Evolutionary conservation across 2,329 filamentous ascomycete species (phyloP).

Genomic region (Gnomoniopsis sp.): DNA sequence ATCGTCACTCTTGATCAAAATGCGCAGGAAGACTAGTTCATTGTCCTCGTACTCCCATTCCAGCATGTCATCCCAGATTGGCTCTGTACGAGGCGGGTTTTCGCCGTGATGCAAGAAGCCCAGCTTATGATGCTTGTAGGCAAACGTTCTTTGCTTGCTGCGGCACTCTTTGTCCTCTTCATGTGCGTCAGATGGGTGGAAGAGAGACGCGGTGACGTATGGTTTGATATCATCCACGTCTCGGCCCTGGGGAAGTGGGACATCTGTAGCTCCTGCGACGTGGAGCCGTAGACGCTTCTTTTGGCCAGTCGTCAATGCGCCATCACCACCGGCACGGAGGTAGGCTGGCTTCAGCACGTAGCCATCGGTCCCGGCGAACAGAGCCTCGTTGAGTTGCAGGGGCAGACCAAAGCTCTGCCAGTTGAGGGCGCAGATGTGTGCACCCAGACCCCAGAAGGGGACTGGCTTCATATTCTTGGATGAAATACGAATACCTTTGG

Average conservation of each 20-base stretch:
- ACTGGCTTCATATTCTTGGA: slow-evolving; percentile 62
- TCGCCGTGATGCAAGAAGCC: slow-evolving; percentile 55
- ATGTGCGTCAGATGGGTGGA: slow-evolving; percentile 52
- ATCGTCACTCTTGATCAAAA: slow-evolving; percentile 66
- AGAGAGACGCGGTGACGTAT: slow-evolving; percentile 63
- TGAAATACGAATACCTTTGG: slow-evolving; percentile 66
- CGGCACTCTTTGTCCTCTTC: slow-evolving; percentile 34
- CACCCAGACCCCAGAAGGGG: slow-evolving; percentile 63
- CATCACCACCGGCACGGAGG: slow-evolving; percentile 53
- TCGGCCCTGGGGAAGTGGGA: slow-evolving; percentile 51
- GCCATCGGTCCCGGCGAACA: slow-evolving; percentile 63
- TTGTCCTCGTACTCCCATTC: slow-evolving; percentile 69
- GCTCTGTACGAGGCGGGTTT: slow-evolving; percentile 57
- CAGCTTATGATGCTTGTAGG: slow-evolving; percentile 53
- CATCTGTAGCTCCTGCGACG: slow-evolving; percentile 59
- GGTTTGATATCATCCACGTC: slow-evolving; percentile 55
- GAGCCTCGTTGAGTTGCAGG: slow-evolving; percentile 66
- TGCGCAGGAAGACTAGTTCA: slow-evolving; percentile 60
- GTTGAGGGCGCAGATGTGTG: slow-evolving; percentile 68
- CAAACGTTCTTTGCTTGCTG: slow-evolving; percentile 57
- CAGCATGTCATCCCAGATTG: slow-evolving; percentile 62
- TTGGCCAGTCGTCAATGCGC: slow-evolving; percentile 27
- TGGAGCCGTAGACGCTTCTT: slow-evolving; percentile 51
- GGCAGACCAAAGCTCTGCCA: slow-evolving; percentile 65
- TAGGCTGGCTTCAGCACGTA: slow-evolving; percentile 63